Evolutionary conservation across 495 filamentous ascomycete genomes (phyloP).

Genomic region (Neohortaea acidophila): DNA sequence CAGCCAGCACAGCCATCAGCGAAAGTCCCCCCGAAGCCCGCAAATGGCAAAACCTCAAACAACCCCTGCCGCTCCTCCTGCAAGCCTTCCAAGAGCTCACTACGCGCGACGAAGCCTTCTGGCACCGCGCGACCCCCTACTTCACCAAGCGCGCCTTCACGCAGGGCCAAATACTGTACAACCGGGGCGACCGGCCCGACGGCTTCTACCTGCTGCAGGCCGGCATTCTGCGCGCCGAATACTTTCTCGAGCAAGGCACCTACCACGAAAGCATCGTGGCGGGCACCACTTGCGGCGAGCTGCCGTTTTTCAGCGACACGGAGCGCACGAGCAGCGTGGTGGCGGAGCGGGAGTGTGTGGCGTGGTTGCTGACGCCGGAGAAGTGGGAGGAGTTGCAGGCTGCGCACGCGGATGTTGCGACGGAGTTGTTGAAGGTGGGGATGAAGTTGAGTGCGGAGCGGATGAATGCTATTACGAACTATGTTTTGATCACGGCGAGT

Average conservation of each 20-base stretch:
- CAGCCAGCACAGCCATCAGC: conserved; percentile 38
- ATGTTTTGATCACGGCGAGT: conserved; percentile 20
- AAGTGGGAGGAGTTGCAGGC: conserved; percentile 57
- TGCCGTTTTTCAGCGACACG: conserved; percentile 90
- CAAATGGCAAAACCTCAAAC: conserved; percentile 70
- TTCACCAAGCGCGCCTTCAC: conserved; percentile 52
- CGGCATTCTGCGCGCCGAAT: conserved; percentile 78
- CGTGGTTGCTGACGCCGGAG: conserved; percentile 60
- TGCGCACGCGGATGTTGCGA: conserved; percentile 56
- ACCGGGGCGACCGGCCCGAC: conserved; percentile 34
- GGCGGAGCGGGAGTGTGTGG: conserved; percentile 63
- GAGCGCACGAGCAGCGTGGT: conserved; percentile 71
- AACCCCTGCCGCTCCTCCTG: conserved; percentile 78
- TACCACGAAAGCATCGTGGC: conserved; percentile 86
- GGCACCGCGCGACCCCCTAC: conserved; percentile 61
- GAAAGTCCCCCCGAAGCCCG: conserved; percentile 28
- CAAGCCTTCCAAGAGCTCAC: conserved; percentile 83
- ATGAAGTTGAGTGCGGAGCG: conserved; percentile 80
- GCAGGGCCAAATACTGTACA: conserved; percentile 58
- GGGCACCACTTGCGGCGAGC: conserved; percentile 85
- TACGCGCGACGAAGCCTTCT: conserved; percentile 80
- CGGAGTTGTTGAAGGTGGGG: conserved; percentile 67
- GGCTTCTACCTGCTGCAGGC: conserved; percentile 86
- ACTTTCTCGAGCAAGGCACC: conserved; percentile 73
- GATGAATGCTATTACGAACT: conserved; percentile 68